A percentile compares a stretch with the other conserved stretches of the same genome.
These are phyloP conservation scores for Trichoderma parareesei DNA, from an alignment of 495 filamentous ascomycete species.

Conservation along the genomic window DNA sequence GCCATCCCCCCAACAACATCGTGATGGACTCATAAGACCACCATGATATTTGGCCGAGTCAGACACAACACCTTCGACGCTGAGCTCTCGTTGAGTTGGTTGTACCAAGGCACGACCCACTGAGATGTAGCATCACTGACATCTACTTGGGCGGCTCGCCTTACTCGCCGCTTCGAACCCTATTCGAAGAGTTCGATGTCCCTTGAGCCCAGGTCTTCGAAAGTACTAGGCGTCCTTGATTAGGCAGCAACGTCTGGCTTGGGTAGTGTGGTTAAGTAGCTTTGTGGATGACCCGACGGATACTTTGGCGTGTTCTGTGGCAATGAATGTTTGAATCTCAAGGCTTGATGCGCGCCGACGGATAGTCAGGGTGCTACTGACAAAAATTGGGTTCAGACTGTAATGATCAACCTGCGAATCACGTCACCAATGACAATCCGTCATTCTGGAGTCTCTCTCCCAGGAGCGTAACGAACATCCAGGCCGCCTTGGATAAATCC, in stretches of 20 bases:
- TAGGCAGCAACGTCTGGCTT: too few relatives aligned
- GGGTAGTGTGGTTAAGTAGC: too few relatives aligned
- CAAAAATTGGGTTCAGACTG: not conserved
- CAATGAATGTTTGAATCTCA: not conserved
- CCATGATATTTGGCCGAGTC: not conserved
- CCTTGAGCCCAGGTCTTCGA: too few relatives aligned
- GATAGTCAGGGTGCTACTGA: too few relatives aligned
- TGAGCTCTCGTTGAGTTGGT: not conserved
- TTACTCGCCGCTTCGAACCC: too few relatives aligned
- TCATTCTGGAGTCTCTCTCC: not conserved
- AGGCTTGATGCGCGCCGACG: too few relatives aligned
- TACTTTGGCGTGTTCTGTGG: too few relatives aligned
- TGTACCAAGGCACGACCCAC: not conserved
- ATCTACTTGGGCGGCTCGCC: too few relatives aligned
- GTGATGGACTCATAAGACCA: not conserved
- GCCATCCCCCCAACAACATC: not conserved
- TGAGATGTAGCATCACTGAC: not conserved
- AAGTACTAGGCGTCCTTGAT: too few relatives aligned
- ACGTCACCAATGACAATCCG: not conserved
- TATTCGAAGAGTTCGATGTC: too few relatives aligned
- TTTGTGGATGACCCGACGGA: too few relatives aligned
- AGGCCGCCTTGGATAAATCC: conserved; percentile 3
- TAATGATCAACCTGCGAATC: not conserved
- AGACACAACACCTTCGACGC: not conserved
- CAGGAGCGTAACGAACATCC: conserved; percentile 8